Evolutionary conservation across 495 filamentous ascomycete species (phyloP), one percentile per base, ranked within the genome.

Genomic region (Tuber calosporum): DNA sequence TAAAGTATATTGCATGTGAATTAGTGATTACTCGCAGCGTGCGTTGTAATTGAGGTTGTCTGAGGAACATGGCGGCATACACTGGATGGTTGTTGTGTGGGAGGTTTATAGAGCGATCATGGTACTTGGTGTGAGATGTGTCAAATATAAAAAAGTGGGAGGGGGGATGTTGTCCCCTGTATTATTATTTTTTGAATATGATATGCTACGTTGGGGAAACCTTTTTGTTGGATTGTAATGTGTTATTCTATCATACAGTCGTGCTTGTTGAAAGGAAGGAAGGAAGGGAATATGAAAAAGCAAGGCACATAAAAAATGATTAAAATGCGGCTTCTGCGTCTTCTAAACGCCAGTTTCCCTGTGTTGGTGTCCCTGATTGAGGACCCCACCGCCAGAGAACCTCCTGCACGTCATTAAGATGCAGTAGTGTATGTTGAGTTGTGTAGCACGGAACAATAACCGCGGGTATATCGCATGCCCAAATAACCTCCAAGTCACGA

Each of bases 401-500:
- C 53, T 62, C 30, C 53, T 62, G 53, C 53, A 9, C 53, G 30
- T 62, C 53, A 62, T 62, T 26, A 15, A 34, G 53, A 62, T 34
- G 13, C 13, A 34, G 53, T 62, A 30, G 53, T 26, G 26, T 13
- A 15, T 13, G 26, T 62, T 34, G 53, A 34, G 30, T 26, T 19
- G 26, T 13, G 26, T 30, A 34, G n/a, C 5, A 15, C 26, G 53
- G 26, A 62, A 17, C 26, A 34, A 62, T 62, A 62, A 30, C 53
- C 53, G 11, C 26, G 26, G 20, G 26, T n/a, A 53, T 22, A 53
- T 26, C 26, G 26, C n/a, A 53, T 53, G n/a, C 22, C 53, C 7
- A 30, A 34, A 62, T 62, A 62, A 30, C 26, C 26, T 34, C 53
- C 3, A 62, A 69, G 66, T 75, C 40, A 36, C 19, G 43, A 76